Percentiles rank a stretch among this genome's conserved stretches.
These are phyloP conservation scores for Metarhizium sp. DNA, from an alignment of 2,329 filamentous ascomycete species.

Conservation along the genomic window DNA sequence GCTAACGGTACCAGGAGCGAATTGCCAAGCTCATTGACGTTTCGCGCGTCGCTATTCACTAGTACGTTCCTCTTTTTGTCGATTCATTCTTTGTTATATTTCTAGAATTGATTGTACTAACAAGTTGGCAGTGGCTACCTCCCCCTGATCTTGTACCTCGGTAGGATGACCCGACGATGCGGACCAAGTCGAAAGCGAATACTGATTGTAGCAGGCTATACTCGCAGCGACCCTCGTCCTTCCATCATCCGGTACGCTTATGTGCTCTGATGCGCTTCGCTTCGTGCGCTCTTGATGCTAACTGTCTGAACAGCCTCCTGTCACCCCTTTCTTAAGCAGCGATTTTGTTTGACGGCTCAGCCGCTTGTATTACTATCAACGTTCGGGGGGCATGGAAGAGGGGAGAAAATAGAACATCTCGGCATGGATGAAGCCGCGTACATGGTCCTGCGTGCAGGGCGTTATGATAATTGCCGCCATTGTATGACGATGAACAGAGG, in stretches of 20 bases:
- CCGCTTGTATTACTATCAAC: not conserved
- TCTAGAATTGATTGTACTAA: slow-evolving; percentile 20
- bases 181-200: not conserved
- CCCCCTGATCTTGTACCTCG: slow-evolving; percentile 92
- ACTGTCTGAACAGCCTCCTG: slow-evolving; percentile 39
- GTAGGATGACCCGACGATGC: slow-evolving; percentile 38
- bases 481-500: not conserved
- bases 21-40: slow-evolving; percentile 95
- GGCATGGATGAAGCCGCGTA: not conserved
- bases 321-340: slow-evolving; percentile 51
- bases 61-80: slow-evolving; percentile 47
- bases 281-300: slow-evolving; percentile 8
- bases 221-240: slow-evolving; percentile 84
- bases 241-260: slow-evolving; percentile 48
- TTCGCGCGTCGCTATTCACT: slow-evolving; percentile 88
- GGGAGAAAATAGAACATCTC: not conserved
- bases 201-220: slow-evolving; percentile 59
- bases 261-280: too few relatives aligned
- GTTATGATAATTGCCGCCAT: not conserved
- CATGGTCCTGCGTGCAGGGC: not conserved
- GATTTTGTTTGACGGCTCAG: not conserved
- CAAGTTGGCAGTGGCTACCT: slow-evolving; percentile 68
- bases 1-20: slow-evolving; percentile 60
- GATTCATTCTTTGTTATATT: not conserved
- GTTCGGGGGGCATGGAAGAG: not conserved